Percentiles rank a stretch among this genome's conserved stretches.
Conservation (phyloP, 2,329 filamentous ascomycete species). For the Diaporthe citri region DNA sequence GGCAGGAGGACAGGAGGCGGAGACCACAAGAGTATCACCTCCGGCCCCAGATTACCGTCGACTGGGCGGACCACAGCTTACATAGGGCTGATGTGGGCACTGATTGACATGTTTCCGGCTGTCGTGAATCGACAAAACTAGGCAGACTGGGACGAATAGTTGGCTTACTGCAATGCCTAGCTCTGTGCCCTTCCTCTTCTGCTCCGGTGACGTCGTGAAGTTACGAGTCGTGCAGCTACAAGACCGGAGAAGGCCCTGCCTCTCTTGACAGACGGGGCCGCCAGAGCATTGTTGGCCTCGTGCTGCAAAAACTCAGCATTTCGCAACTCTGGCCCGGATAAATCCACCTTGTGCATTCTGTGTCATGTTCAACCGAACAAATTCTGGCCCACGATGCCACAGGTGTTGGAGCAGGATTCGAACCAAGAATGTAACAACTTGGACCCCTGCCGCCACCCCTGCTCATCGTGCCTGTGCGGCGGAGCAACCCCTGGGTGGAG, state of each 20-base stretch:
- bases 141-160: neutral
- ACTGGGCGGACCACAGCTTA: neutral
- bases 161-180: neutral
- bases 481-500: constrained; percentile 32
- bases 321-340: constrained; percentile 9
- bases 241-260: neutral
- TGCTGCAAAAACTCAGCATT: neutral
- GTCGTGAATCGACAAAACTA: constrained; percentile 1
- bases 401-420: constrained; percentile 29
- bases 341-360: constrained; percentile 25
- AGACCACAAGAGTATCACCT: constrained; percentile 33
- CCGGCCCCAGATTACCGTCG: constrained; percentile 23
- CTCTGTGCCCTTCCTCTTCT: neutral
- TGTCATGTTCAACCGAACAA: constrained; percentile 38
- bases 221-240: constrained; percentile 11
- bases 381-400: constrained; percentile 30
- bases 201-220: constrained; percentile 3
- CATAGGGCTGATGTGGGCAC: constrained; percentile 32
- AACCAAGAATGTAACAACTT: constrained; percentile 32
- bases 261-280: neutral
- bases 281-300: neutral
- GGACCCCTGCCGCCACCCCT: constrained; percentile 38
- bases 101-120: constrained; percentile 12
- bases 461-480: constrained; percentile 28
- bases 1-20: constrained; percentile 35